Conservation (phyloP, 2,329 filamentous ascomycete genomes). For the Trichoderma sp. region DNA sequence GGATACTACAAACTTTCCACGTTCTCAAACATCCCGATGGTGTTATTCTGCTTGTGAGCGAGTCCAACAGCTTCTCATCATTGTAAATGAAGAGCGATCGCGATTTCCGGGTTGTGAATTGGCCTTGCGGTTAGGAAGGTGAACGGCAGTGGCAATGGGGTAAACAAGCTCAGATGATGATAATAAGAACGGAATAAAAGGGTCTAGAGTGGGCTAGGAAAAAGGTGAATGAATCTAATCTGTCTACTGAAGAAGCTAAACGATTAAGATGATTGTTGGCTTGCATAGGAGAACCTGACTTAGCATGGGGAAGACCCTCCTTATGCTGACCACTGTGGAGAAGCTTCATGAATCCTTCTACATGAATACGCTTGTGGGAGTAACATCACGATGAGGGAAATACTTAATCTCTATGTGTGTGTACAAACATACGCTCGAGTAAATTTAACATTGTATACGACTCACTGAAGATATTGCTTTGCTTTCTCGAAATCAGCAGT, state of each 20-base stretch:
- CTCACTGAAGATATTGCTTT: background rate
- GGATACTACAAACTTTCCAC: background rate
- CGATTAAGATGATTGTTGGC: background rate
- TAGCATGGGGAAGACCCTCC: background rate
- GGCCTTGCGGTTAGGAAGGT: fast-evolving
- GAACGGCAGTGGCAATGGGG: background rate
- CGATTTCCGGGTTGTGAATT: background rate
- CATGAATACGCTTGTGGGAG: background rate
- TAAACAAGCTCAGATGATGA: background rate
- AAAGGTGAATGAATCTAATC: background rate
- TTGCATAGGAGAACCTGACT: background rate
- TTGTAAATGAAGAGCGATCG: background rate
- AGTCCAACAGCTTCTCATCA: background rate
- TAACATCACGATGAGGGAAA: background rate
- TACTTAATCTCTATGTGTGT: background rate
- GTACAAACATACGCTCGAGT: background rate
- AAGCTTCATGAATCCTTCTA: background rate
- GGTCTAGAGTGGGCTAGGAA: background rate
- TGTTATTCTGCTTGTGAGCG: background rate
- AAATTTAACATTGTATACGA: fast-evolving
- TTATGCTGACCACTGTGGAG: background rate
- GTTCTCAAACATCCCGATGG: background rate
- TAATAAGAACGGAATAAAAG: background rate
- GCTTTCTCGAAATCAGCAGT: fast-evolving
- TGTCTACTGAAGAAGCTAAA: background rate